These are phyloP conservation scores for Chaetomium sp. DNA, from an alignment of 2,329 filamentous ascomycete genomes.

Conservation along the genomic window DNA sequence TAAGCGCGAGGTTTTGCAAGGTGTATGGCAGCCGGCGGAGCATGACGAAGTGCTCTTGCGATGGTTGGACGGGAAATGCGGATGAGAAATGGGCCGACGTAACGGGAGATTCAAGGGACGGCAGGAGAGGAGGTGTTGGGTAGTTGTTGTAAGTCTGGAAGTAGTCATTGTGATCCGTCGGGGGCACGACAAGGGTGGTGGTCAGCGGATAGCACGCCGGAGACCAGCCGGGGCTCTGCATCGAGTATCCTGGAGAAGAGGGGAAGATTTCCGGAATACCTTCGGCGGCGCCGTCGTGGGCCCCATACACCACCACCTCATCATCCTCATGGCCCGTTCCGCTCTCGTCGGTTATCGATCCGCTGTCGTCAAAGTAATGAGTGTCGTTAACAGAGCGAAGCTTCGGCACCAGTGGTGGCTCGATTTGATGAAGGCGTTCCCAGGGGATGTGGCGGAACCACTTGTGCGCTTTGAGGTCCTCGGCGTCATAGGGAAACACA, in stretches of 20 bases:
- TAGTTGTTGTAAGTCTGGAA: not conserved
- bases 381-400: conserved; percentile 66
- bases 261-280: not conserved
- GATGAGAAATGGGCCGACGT: not conserved
- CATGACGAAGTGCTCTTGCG: conserved; percentile 3
- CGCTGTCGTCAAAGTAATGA: conserved; percentile 84
- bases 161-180: not conserved
- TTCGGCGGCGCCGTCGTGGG: conserved; percentile 4
- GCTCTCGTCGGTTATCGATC: conserved; percentile 61
- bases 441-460: conserved; percentile 80
- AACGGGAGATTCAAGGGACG: conserved; percentile 1
- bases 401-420: conserved; percentile 73
- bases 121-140: not conserved
- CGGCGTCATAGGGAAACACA: conserved; percentile 77
- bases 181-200: not conserved
- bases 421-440: conserved; percentile 63
- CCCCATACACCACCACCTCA: conserved; percentile 8
- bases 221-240: not conserved
- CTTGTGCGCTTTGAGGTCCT: conserved; percentile 81
- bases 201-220: too few relatives aligned
- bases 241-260: not conserved
- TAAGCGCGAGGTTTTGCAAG: conserved; percentile 1
- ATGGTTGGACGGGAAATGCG: not conserved
- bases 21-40: conserved; percentile 7
- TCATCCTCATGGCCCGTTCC: conserved; percentile 37